Conservation (phyloP, 805 yeast genomes). For the Barnettozyma vustinii region DNA sequence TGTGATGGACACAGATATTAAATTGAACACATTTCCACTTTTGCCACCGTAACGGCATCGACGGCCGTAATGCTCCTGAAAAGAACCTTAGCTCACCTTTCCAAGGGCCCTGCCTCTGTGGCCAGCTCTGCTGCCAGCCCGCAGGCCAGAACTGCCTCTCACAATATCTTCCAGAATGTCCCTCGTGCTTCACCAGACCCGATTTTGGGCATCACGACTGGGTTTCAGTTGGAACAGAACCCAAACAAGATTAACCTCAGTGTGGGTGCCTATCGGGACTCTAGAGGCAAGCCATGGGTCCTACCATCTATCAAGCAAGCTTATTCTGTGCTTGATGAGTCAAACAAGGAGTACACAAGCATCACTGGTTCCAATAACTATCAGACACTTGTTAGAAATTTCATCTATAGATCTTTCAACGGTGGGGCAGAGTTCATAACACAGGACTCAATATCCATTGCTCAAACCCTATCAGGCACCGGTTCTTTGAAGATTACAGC, state of each 20-base stretch:
- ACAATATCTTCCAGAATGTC: conserved; percentile 7
- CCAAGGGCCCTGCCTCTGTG: conserved; percentile 2
- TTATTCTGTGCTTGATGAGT: conserved; percentile 48
- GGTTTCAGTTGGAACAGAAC: conserved; percentile 61
- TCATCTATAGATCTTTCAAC: conserved; percentile 64
- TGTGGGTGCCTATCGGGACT: conserved; percentile 82
- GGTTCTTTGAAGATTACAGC: conserved; percentile 88
- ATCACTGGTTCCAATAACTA: conserved; percentile 74
- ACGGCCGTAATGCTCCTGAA: conserved; percentile 2
- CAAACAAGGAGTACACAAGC: conserved; percentile 80
- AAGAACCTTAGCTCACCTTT: conserved; percentile 8
- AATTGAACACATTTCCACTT: neutral
- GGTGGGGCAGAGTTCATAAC: conserved; percentile 50
- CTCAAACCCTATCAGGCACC: conserved; percentile 92
- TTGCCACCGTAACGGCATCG: neutral
- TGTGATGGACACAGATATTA: neutral
- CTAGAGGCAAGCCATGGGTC: conserved; percentile 82
- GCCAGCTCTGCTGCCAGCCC: neutral
- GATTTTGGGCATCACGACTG: conserved; percentile 73
- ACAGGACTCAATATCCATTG: conserved; percentile 62
- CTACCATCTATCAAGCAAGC: conserved; percentile 58
- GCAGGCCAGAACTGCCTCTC: conserved; percentile 1
- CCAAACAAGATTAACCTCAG: conserved; percentile 47
- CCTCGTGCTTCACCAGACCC: conserved; percentile 75
- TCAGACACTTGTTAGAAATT: conserved; percentile 59